phyloP scores from a whole-genome alignment of 129 eudicot species.

The Pseudognaphalium luteoalbum region DNA sequence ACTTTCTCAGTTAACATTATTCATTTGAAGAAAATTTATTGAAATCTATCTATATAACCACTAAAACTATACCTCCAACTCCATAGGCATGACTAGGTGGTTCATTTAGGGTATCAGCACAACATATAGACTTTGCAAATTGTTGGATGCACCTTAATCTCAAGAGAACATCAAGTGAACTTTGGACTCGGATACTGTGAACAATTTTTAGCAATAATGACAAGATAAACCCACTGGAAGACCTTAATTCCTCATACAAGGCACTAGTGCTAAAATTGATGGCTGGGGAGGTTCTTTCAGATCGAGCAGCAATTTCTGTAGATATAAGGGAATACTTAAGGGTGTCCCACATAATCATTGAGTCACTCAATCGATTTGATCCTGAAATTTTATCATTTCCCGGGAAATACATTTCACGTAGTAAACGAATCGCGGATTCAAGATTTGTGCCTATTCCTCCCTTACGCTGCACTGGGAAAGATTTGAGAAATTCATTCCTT shows the following conservation, averaged over 20 bases:
- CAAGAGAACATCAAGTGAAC: constrained; percentile 51
- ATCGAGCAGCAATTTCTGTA: constrained; percentile 87
- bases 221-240: constrained; percentile 84
- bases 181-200: constrained; percentile 48
- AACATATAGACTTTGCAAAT: constrained; percentile 72
- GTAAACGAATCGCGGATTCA: constrained; percentile 51
- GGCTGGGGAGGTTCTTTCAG: constrained; percentile 47
- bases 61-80: constrained; percentile 52
- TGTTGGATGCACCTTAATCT: constrained; percentile 75
- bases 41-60: neutral
- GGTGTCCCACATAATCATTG: constrained; percentile 88
- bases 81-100: constrained; percentile 23
- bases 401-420: constrained; percentile 68
- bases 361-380: constrained; percentile 69
- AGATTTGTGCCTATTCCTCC: constrained; percentile 48
- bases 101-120: constrained; percentile 44
- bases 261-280: constrained; percentile 56
- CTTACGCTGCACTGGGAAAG: constrained; percentile 46
- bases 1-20: neutral
- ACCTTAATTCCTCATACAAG: constrained; percentile 61
- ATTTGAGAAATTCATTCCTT: constrained; percentile 43
- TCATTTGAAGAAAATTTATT: neutral
- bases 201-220: constrained; percentile 69
- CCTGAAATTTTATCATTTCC: constrained; percentile 58
- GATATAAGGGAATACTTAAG: constrained; percentile 86